phyloP scores from a whole-genome alignment of 2,329 filamentous ascomycete species.

The Grosmannia huntii region DNA sequence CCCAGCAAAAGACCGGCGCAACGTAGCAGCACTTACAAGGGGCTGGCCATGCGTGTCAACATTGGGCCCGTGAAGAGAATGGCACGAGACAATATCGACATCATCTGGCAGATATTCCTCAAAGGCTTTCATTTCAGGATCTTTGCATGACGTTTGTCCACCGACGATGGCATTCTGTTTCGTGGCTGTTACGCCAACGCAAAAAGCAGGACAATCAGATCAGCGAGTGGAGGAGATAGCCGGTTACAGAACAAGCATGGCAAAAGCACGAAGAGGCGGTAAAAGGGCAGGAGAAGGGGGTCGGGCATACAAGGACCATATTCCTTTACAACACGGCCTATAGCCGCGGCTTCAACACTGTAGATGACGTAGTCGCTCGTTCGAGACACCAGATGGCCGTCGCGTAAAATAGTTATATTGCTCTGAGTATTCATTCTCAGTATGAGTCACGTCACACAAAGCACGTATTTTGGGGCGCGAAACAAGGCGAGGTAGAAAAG shows the following conservation, averaged over 20 bases:
- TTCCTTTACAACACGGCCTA: conserved; percentile 72
- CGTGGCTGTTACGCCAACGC: conserved; percentile 49
- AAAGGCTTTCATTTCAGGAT: conserved; percentile 87
- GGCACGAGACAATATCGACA: conserved; percentile 88
- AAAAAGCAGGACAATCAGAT: conserved; percentile 7
- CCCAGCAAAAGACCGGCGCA: not conserved
- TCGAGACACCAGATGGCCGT: conserved; percentile 91
- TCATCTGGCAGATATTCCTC: conserved; percentile 77
- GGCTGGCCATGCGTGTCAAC: conserved; percentile 84
- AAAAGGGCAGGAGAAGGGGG: not conserved
- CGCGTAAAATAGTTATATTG: conserved; percentile 76
- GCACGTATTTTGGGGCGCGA: not conserved
- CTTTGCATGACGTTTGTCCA: conserved; percentile 96
- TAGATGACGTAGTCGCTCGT: conserved; percentile 98
- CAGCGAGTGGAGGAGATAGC: not conserved
- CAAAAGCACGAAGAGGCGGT: not conserved
- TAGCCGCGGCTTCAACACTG: conserved; percentile 87
- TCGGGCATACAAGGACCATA: conserved; percentile 77
- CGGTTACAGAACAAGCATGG: not conserved
- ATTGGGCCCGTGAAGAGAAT: conserved; percentile 88
- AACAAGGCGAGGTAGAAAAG: not conserved
- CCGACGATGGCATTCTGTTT: conserved; percentile 93
- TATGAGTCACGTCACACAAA: conserved; percentile 19
- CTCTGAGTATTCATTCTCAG: conserved; percentile 47
- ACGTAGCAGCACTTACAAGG: conserved; percentile 45